A percentile compares a stretch with the other conserved stretches of the same genome.
Conservation (phyloP, 805 yeast species). For the Vanderwaltozyma tropicalis region DNA sequence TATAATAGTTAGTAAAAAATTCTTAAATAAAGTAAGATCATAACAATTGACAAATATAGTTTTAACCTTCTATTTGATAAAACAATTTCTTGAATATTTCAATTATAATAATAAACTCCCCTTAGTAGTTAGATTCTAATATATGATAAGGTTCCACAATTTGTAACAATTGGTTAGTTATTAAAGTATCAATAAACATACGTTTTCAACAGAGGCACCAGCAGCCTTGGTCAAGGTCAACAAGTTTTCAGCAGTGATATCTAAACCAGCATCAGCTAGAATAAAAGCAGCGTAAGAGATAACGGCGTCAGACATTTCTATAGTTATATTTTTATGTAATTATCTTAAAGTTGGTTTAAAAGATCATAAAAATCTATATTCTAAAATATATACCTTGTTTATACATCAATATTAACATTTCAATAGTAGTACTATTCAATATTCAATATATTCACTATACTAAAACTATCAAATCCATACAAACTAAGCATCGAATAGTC, state of each 20-base stretch:
- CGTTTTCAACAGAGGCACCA: constrained; percentile 60
- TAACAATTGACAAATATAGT: no score
- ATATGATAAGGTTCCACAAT: no score
- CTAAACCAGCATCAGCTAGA: constrained; percentile 95
- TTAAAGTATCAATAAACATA: constrained; percentile 22
- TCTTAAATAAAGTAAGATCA: no score
- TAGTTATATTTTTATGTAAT: neutral
- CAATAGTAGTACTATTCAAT: neutral
- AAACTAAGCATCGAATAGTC: no score
- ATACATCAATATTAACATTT: neutral
- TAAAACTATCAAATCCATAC: no score
- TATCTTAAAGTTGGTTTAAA: no score
- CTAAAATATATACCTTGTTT: neutral
- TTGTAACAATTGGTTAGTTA: no score
- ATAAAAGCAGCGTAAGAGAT: constrained; percentile 97
- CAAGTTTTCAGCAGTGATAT: constrained; percentile 77
- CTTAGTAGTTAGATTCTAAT: no score
- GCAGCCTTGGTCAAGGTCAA: constrained; percentile 65
- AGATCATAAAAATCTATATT: neutral
- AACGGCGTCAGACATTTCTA: constrained; percentile 81
- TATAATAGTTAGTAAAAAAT: neutral
- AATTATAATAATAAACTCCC: no score
- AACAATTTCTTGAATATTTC: no score
- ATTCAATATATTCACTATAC: neutral
- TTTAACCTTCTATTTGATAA: no score